Evolutionary conservation across 768 basidiomycete species (phyloP), one percentile per base, ranked within the genome.

Genomic region (Tephrocybe sp.): DNA sequence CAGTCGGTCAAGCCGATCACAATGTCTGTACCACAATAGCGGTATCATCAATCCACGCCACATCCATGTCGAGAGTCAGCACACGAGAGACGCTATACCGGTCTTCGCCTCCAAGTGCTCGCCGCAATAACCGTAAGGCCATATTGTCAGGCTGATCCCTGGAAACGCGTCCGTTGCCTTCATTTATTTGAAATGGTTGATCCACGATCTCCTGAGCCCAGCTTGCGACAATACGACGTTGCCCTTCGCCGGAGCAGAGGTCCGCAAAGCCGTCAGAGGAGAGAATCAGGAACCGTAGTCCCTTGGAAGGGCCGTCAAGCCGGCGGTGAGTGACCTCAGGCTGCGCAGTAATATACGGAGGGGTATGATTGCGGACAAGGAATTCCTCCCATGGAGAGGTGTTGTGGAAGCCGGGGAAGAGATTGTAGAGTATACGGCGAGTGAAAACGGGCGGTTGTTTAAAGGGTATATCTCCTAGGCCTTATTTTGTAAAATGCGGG

Each of bases 391-490:
- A 84, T 42, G 70, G 79, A 1, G 79, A 78, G 34, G 70, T 82
- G 48, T 83, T 77, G 48, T 77, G 74, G 58, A 80, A 77, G 11
- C 82, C 83, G 13, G 82, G 81, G 49, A 78, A 74, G 36, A 86
- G 70, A 59, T 84, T 84, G 61, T 84, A 84, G 12, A 86, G 66
- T 37, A 86, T 79, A 10, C 81, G 77, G 33, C 82, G 72, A 16
- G 82, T 85, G 62, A 85, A 86, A 27, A 71, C 73, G 21, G 83
- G 80, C n/a, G 83, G 83, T 52, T 85, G 84, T 64, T 86, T 86
- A 69, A 86, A 86, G 30, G 82, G 82, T 49, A 81, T 79, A 57
- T 86, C 84, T 18, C 84, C 84, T 45, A 86, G 72, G 63, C 83
- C 84, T 86, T 46, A 41, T 49, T 49, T 47, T 49, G 30, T 12